These are phyloP conservation scores for Haplosporangium gracile DNA, from an alignment of 192 early-diverging fungal genomes.

Conservation along the genomic window DNA sequence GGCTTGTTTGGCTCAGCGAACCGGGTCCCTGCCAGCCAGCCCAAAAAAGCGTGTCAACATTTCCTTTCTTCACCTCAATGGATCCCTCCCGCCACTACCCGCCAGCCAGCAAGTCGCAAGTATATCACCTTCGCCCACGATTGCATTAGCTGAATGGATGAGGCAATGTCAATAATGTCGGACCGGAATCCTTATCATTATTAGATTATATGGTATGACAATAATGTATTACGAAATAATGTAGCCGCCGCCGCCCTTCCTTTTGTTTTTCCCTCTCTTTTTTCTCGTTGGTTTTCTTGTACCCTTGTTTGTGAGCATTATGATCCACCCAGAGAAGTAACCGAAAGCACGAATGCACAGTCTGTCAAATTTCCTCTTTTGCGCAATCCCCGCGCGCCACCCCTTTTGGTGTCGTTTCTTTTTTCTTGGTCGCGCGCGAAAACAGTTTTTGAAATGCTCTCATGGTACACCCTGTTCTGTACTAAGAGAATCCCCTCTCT, in stretches of 20 bases:
- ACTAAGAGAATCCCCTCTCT: neutral
- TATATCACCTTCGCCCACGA: conserved; percentile 1
- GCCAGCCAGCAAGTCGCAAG: neutral
- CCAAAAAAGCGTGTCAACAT: too few species aligned
- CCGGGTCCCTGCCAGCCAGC: too few species aligned
- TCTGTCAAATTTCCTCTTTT: neutral
- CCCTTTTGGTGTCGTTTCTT: conserved; percentile 2
- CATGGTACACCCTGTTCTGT: neutral
- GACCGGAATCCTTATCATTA: conserved; percentile 4
- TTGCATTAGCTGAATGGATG: neutral
- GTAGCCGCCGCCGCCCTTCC: neutral
- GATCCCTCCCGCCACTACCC: neutral
- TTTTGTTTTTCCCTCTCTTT: neutral
- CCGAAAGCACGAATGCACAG: conserved; percentile 2
- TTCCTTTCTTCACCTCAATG: neutral
- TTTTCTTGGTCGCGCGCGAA: neutral
- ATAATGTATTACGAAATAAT: neutral
- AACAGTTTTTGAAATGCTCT: neutral
- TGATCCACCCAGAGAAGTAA: conserved; percentile 2
- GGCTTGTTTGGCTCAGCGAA: neutral
- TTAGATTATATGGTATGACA: neutral
- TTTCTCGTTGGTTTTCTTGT: neutral
- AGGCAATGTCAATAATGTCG: neutral
- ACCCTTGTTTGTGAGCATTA: neutral
- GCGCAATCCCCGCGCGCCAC: neutral